These are phyloP conservation scores for Stenogyne calaminthoides DNA, from an alignment of 305 asterid species.

Conservation along the genomic window DNA sequence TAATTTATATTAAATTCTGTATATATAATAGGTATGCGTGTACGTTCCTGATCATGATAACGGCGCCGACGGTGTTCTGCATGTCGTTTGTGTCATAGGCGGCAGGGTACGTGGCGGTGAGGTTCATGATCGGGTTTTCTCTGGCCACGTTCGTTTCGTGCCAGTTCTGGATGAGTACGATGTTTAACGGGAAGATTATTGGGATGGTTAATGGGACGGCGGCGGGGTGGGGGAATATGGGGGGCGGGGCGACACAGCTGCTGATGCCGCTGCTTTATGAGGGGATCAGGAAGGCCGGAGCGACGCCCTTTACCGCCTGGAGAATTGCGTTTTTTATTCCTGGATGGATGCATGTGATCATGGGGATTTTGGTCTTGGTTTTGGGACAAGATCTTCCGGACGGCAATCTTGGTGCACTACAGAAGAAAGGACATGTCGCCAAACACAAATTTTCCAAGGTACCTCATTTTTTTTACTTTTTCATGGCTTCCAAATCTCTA, in stretches of 20 bases:
- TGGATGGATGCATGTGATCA: conserved; percentile 46
- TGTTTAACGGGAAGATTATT: conserved; percentile 47
- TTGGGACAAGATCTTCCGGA: conserved; percentile 60
- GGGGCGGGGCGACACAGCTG: conserved; percentile 58
- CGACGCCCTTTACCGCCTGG: conserved; percentile 57
- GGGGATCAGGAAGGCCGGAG: conserved; percentile 38
- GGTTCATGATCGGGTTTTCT: too few species aligned
- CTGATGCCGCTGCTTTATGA: conserved; percentile 55
- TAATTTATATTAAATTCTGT: too few species aligned
- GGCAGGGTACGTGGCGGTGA: too few species aligned
- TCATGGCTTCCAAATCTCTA: too few species aligned
- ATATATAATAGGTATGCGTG: too few species aligned
- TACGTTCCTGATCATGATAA: too few species aligned
- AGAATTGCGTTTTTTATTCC: conserved; percentile 50
- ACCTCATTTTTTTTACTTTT: too few species aligned
- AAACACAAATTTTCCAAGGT: conserved; percentile 44
- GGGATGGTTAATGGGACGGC: conserved; percentile 56
- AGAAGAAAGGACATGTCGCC: conserved; percentile 45
- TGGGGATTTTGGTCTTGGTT: conserved; percentile 47
- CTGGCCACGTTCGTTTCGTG: too few species aligned
- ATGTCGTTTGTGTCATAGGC: too few species aligned
- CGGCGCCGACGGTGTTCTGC: too few species aligned
- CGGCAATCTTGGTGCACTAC: conserved; percentile 42
- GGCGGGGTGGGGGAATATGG: conserved; percentile 65
- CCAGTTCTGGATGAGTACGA: too few species aligned